Conservation (phyloP, 1,284 basidiomycete species). For the Cryptococcus sp. region DNA sequence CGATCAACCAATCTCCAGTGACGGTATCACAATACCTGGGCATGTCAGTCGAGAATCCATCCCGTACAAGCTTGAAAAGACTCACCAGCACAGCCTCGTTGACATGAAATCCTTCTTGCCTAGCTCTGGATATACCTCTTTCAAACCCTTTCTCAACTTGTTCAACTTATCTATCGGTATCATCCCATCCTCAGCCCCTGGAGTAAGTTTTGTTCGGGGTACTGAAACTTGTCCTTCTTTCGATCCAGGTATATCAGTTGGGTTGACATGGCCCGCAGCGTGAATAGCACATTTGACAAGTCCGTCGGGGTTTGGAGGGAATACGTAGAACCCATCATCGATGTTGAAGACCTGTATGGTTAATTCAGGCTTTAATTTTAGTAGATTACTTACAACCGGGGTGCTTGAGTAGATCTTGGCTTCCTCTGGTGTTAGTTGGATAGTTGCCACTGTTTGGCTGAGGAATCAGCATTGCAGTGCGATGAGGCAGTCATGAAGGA, state of each 20-base stretch:
- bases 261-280: slow-evolving; percentile 43
- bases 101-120: slow-evolving; percentile 42
- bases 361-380: not conserved
- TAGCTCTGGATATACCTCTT: slow-evolving; percentile 40
- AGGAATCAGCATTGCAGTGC: not conserved
- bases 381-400: slow-evolving; percentile 57
- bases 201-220: slow-evolving; percentile 44
- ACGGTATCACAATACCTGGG: slow-evolving; percentile 48
- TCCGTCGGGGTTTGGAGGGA: slow-evolving; percentile 48
- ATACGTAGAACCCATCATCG: slow-evolving; percentile 48
- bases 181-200: slow-evolving; percentile 36
- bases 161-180: slow-evolving; percentile 38
- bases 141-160: slow-evolving; percentile 28
- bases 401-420: slow-evolving; percentile 57
- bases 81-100: slow-evolving; percentile 41
- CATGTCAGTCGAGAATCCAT: slow-evolving; percentile 1
- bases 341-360: slow-evolving; percentile 38
- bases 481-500: not conserved
- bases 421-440: slow-evolving; percentile 69
- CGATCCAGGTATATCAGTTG: slow-evolving; percentile 7
- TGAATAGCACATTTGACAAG: slow-evolving; percentile 52
- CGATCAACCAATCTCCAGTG: slow-evolving; percentile 51
- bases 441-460: slow-evolving; percentile 67
- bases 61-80: slow-evolving; percentile 3
- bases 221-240: slow-evolving; percentile 31